Evolutionary conservation across 441 rosid genomes (phyloP), one percentile per base, ranked within the genome.

Genomic region (Capsella rubella): DNA sequence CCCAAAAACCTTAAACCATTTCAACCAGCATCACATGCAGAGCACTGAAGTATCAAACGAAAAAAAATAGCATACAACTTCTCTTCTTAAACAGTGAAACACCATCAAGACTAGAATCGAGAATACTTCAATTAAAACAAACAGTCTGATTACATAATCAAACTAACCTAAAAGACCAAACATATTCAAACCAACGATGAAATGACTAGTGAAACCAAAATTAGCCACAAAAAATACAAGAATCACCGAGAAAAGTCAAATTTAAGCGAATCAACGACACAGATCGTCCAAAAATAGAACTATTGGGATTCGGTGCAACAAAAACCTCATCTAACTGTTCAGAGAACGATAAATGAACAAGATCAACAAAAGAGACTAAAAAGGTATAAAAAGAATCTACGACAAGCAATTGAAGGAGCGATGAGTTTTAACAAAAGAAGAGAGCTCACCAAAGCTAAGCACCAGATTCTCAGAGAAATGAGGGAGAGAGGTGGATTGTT

Each of bases 381-480:
- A 34, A 12, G 15, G 6, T 12, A 58, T 3, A 47, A 14, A 14
- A 35, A 16, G 28, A 62, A 47, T 14, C 68, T 0, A 52, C 0
- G 1, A 21, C 9, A 54, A 21, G 28, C 6, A 13, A 13, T 15
- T 13, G 2, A 66, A 29, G 37, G 32, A 74, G 0, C 12, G 3
- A 35, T 16, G 0, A 43, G 31, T 11, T 1, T 60, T 13, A 31
- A 32, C 35, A 6, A 5, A 32, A 11, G 14, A 15, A 40, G 52
- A 64, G 80, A 71, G 50, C 80, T 71, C 69, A 77, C 80, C 77
- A 31, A 71, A 59, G 39, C 37, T 34, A 77, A 25, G 69, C 46
- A 59, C 49, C 49, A 71, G 69, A 71, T 40, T 71, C 72, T 71
- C 43, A 77, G 76, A 13, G 42, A 66, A 71, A 32, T n/a, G 76